A percentile compares a stretch with the other conserved stretches of the same genome.
Evolutionary conservation across 768 basidiomycete genomes (phyloP).

Genomic region (Neoboletus subvelutipes): DNA sequence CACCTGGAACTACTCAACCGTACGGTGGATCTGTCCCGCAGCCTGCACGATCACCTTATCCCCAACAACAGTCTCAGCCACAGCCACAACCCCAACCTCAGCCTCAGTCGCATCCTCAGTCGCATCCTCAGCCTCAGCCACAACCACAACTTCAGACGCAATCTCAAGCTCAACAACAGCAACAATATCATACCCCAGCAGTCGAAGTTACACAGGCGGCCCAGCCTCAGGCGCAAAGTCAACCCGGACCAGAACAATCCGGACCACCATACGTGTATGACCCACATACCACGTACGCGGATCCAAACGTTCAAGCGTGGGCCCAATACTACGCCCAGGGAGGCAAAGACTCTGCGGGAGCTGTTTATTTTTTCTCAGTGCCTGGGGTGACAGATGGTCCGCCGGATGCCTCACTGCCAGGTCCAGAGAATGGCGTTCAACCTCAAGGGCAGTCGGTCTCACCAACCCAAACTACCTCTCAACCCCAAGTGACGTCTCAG

Average conservation of each 20-base stretch:
- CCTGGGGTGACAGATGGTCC: conserved; percentile 63
- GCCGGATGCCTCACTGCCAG: conserved; percentile 13
- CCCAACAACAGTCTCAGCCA: conserved; percentile 33
- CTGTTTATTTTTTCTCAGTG: conserved; percentile 78
- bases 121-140: conserved; percentile 11
- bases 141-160: conserved; percentile 31
- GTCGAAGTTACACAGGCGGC: conserved; percentile 7
- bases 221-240: conserved; percentile 16
- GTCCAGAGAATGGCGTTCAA: conserved; percentile 10
- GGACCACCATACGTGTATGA: conserved; percentile 59
- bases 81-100: conserved; percentile 31
- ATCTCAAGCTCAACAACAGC: conserved; percentile 31
- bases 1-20: conserved; percentile 17
- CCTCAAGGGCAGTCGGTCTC: conserved; percentile 15
- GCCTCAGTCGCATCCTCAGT: not conserved
- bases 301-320: conserved; percentile 85
- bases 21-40: conserved; percentile 25
- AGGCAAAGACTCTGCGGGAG: conserved; percentile 68
- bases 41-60: conserved; percentile 32
- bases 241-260: conserved; percentile 21
- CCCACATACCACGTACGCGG: conserved; percentile 65
- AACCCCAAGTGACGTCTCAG: conserved; percentile 21
- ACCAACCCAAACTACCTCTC: conserved; percentile 15
- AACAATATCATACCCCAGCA: conserved; percentile 14
- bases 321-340: conserved; percentile 83